Conservation (phyloP, 192 early-diverging fungal species). For the Mortierella hygrophila region DNA sequence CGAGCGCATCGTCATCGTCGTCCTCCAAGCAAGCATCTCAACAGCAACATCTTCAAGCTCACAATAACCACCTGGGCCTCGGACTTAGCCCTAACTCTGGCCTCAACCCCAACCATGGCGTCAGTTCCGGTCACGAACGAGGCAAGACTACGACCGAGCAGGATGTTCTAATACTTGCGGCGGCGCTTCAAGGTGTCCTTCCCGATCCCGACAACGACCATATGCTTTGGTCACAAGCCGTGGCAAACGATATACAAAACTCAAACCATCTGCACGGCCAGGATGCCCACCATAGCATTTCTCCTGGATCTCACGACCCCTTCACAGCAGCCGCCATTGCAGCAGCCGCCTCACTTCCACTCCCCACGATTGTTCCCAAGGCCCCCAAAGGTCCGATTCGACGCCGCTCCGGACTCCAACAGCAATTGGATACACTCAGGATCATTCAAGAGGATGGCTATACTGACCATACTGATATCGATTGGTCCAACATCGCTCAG, state of each 20-base stretch:
- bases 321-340: slow-evolving; percentile 28
- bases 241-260: slow-evolving; percentile 11
- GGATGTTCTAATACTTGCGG: slow-evolving; percentile 42
- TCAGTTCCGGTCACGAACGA: slow-evolving; percentile 5
- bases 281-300: background rate
- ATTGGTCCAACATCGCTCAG: slow-evolving; percentile 47
- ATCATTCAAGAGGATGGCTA: slow-evolving; percentile 48
- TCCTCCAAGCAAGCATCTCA: slow-evolving; percentile 9
- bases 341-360: slow-evolving; percentile 23
- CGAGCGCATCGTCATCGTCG: slow-evolving; percentile 13
- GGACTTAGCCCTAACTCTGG: slow-evolving; percentile 15
- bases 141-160: slow-evolving; percentile 29
- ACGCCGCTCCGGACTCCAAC: slow-evolving; percentile 48
- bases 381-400: slow-evolving; percentile 52
- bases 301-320: slow-evolving; percentile 1
- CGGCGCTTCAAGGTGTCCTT: slow-evolving; percentile 43
- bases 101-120: slow-evolving; percentile 6
- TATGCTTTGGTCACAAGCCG: slow-evolving; percentile 43
- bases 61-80: background rate
- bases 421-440: slow-evolving; percentile 42
- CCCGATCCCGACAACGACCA: slow-evolving; percentile 11
- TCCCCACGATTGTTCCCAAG: slow-evolving; percentile 35
- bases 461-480: slow-evolving; percentile 49
- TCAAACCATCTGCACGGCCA: slow-evolving; percentile 6
- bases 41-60: slow-evolving; percentile 23